phyloP scores from a whole-genome alignment of 139 green algal genomes.

The Astrephomene gubernaculifera region DNA sequence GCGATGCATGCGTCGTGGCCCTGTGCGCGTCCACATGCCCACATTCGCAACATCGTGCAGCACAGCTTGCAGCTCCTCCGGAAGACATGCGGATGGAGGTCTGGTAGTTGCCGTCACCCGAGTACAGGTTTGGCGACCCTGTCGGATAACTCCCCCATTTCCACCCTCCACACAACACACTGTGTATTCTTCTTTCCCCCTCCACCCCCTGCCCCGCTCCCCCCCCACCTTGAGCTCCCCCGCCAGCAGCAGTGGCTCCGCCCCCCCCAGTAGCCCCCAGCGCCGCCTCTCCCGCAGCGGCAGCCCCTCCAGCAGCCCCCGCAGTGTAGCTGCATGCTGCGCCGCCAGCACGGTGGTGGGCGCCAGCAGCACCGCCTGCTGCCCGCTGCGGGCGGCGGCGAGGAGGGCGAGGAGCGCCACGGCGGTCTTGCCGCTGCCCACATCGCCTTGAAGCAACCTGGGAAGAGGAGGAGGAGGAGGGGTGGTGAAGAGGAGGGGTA shows the following conservation, averaged over 20 bases:
- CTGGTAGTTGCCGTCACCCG: too few relatives aligned
- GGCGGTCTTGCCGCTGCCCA: conserved; percentile 95
- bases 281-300: conserved; percentile 22
- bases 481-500: neutral
- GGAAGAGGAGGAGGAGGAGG: neutral
- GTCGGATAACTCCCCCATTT: too few relatives aligned
- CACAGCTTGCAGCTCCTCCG: too few relatives aligned
- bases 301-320: conserved; percentile 58
- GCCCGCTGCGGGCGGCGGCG: conserved; percentile 66
- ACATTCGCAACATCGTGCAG: too few relatives aligned
- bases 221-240: conserved; percentile 31
- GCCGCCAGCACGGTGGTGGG: conserved; percentile 92
- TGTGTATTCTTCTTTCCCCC: neutral
- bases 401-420: conserved; percentile 90
- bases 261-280: neutral
- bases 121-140: too few relatives aligned
- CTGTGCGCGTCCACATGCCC: too few relatives aligned
- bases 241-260: conserved; percentile 34
- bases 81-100: too few relatives aligned
- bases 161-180: neutral
- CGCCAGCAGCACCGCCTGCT: conserved; percentile 88
- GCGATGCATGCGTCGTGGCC: too few relatives aligned
- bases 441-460: conserved; percentile 95
- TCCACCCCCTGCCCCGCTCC: neutral
- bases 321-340: conserved; percentile 75